These are phyloP conservation scores for Xerocomus potaroensis DNA, from an alignment of 768 basidiomycete species.

Conservation along the genomic window DNA sequence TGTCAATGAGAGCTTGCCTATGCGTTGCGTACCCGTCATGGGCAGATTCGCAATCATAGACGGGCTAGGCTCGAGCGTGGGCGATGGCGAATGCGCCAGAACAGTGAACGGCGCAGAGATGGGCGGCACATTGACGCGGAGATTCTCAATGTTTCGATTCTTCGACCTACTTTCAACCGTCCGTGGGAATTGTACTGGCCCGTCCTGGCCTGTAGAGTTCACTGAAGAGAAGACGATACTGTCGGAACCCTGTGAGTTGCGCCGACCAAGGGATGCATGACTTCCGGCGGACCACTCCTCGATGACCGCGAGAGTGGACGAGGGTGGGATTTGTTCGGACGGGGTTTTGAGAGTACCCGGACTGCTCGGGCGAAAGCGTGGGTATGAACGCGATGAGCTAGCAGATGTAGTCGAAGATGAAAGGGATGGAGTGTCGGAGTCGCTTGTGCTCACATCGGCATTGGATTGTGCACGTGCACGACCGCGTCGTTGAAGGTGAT, in stretches of 20 bases:
- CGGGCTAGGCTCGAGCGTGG: slow-evolving; percentile 7
- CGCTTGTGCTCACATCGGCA: slow-evolving; percentile 30
- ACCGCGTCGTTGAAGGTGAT: slow-evolving; percentile 33
- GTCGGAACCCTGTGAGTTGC: slow-evolving; percentile 17
- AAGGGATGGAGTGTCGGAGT: slow-evolving; percentile 49
- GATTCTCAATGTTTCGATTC: slow-evolving; percentile 27
- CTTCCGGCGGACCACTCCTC: slow-evolving; percentile 32
- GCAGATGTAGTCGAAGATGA: slow-evolving; percentile 39
- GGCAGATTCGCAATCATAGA: slow-evolving; percentile 2
- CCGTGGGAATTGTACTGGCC: slow-evolving; percentile 6
- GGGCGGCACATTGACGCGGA: slow-evolving; percentile 29
- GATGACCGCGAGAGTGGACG: slow-evolving; percentile 34
- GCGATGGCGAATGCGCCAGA: slow-evolving; percentile 13
- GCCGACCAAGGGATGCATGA: slow-evolving; percentile 4
- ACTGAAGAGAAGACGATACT: slow-evolving; percentile 22
- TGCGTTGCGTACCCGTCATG: not conserved
- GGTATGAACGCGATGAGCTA: slow-evolving; percentile 34
- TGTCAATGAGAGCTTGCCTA: slow-evolving; percentile 23
- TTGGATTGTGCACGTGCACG: slow-evolving; percentile 26
- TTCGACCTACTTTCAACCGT: slow-evolving; percentile 15
- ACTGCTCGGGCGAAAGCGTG: slow-evolving; percentile 32
- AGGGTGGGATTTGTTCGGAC: slow-evolving; percentile 23
- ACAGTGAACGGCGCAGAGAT: slow-evolving; percentile 13
- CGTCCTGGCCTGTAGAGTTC: slow-evolving; percentile 20
- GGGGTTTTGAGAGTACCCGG: slow-evolving; percentile 32